phyloP scores from a whole-genome alignment of 495 filamentous ascomycete species.

The Aspergillus steynii region DNA sequence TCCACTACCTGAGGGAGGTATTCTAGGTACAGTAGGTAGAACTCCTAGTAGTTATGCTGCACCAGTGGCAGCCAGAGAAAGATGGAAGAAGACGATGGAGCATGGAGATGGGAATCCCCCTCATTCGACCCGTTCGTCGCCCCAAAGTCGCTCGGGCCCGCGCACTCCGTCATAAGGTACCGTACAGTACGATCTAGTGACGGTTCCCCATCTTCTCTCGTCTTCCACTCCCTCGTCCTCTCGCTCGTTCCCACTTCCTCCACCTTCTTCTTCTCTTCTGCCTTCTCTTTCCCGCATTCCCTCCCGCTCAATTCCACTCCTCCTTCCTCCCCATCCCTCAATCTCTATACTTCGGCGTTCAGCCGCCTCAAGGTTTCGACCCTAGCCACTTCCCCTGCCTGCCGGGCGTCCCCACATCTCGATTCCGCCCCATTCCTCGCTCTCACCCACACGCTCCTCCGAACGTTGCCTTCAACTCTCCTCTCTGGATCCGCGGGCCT shows the following conservation, averaged over 20 bases:
- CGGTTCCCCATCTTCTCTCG: background rate
- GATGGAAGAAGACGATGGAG: background rate
- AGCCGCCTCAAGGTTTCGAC: conserved; percentile 5
- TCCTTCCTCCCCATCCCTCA: conserved; percentile 4
- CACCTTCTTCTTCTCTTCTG: too few relatives aligned
- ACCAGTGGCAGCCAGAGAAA: background rate
- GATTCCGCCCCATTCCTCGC: conserved; percentile 29
- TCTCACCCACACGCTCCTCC: conserved; percentile 14
- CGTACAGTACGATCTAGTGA: too few relatives aligned
- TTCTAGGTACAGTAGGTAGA: too few relatives aligned
- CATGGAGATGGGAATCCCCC: background rate
- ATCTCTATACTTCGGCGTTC: background rate
- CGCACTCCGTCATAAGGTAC: background rate
- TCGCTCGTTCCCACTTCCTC: too few relatives aligned
- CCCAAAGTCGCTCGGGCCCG: background rate
- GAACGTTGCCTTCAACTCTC: conserved; percentile 6
- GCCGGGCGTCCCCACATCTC: conserved; percentile 17
- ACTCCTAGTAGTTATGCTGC: too few relatives aligned
- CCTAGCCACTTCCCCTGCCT: conserved; percentile 10
- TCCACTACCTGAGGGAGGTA: too few relatives aligned
- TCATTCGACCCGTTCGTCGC: background rate
- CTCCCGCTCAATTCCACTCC: conserved; percentile 8
- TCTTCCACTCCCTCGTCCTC: background rate
- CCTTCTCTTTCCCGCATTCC: conserved; percentile 6
- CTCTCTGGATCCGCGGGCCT: conserved; percentile 15